Evolutionary conservation across 768 basidiomycete genomes (phyloP).

Genomic region (Suillus sp.): DNA sequence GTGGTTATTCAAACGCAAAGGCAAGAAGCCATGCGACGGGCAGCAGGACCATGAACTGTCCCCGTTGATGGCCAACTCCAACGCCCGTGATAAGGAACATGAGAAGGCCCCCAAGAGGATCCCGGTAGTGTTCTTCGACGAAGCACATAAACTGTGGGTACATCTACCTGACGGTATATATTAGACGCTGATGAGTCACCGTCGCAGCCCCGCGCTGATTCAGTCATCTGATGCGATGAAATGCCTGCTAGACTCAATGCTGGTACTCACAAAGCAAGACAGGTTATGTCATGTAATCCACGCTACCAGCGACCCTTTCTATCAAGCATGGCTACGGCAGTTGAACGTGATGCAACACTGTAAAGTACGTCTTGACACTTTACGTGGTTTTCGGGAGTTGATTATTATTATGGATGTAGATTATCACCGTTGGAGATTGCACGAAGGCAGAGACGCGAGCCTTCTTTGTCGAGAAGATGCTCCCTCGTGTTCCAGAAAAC

Average conservation of each 20-base stretch:
- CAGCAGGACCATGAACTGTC: constrained; percentile 35
- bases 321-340: constrained; percentile 81
- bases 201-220: constrained; percentile 65
- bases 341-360: constrained; percentile 83
- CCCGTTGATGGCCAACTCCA: constrained; percentile 28
- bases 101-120: constrained; percentile 60
- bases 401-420: constrained; percentile 37
- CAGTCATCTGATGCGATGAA: constrained; percentile 83
- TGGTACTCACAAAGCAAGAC: constrained; percentile 87
- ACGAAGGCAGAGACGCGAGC: constrained; percentile 67
- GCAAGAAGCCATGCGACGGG: constrained; percentile 28
- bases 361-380: constrained; percentile 47
- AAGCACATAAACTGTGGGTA: constrained; percentile 78
- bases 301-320: constrained; percentile 82
- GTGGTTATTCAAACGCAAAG: constrained; percentile 31
- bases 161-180: not conserved
- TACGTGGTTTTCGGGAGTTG: not conserved
- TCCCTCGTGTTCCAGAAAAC: constrained; percentile 71
- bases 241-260: constrained; percentile 80
- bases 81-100: constrained; percentile 27
- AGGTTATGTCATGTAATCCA: constrained; percentile 82
- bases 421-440: constrained; percentile 81
- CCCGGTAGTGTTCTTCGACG: constrained; percentile 83
- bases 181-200: constrained; percentile 10
- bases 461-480: constrained; percentile 64